Evolutionary conservation across 2,329 filamentous ascomycete species (phyloP).

Genomic region (Didymella pomorum): DNA sequence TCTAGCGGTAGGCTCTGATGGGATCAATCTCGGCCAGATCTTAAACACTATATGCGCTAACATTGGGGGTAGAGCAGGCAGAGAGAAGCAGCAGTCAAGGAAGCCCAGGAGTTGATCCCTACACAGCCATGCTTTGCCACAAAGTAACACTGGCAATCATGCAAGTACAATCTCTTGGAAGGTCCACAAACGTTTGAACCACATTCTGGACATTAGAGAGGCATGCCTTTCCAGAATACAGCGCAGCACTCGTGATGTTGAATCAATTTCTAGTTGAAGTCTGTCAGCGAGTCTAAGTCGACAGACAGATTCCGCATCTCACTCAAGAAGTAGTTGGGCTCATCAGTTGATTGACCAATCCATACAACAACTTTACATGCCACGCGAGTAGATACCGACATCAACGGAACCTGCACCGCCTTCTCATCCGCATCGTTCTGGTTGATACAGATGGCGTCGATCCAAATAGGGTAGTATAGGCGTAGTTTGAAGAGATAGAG

Average conservation of each 20-base stretch:
- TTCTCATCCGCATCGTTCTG: conserved; percentile 11
- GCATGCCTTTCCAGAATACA: conserved; percentile 15
- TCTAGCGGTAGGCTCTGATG: background rate
- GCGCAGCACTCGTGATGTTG: background rate
- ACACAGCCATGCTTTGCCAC: background rate
- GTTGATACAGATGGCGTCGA: conserved; percentile 15
- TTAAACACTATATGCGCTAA: background rate
- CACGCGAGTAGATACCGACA: conserved; percentile 3
- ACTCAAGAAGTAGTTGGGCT: background rate
- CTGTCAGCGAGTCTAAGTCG: too few relatives aligned
- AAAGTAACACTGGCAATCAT: background rate
- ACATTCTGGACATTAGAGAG: background rate
- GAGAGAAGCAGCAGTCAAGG: too few relatives aligned
- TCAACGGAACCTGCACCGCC: conserved; percentile 9
- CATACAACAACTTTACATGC: conserved; percentile 9
- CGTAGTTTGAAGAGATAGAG: background rate
- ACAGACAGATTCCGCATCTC: background rate
- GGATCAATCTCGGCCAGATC: background rate
- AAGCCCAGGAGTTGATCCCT: background rate
- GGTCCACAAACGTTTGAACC: conserved; percentile 16
- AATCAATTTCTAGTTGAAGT: background rate
- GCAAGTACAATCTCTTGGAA: conserved; percentile 17
- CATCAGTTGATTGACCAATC: background rate
- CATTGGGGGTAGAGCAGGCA: background rate
- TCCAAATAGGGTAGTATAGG: background rate